These are phyloP conservation scores for Mycena crocata DNA, from an alignment of 768 basidiomycete genomes.

Conservation along the genomic window DNA sequence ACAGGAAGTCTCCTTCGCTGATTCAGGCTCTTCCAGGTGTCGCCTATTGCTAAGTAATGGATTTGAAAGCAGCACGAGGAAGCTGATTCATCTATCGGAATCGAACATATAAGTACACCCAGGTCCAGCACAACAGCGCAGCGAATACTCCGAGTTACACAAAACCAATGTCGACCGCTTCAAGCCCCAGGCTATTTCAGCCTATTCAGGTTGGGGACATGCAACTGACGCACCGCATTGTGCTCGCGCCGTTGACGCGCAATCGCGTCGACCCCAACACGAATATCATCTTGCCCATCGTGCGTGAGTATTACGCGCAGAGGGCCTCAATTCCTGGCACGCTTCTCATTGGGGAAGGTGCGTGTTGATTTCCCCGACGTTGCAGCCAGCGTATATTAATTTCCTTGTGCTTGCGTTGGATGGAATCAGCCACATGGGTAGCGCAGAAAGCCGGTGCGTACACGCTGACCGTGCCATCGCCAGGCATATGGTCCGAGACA, in stretches of 20 bases:
- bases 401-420: constrained; percentile 45
- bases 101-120: too few species aligned
- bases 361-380: too few species aligned
- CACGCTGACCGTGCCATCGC: too few species aligned
- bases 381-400: constrained; percentile 49
- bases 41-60: too few species aligned
- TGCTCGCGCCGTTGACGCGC: constrained; percentile 51
- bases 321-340: constrained; percentile 53
- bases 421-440: too few species aligned
- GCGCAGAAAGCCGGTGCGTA: too few species aligned
- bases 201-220: constrained; percentile 45
- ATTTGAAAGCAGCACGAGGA: too few species aligned
- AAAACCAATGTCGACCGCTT: neutral
- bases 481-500: constrained; percentile 62
- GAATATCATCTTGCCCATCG: constrained; percentile 44
- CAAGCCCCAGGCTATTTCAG: constrained; percentile 39
- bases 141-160: too few species aligned
- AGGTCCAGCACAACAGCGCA: too few species aligned
- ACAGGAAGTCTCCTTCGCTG: too few species aligned
- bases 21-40: too few species aligned
- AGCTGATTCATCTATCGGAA: too few species aligned
- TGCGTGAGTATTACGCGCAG: constrained; percentile 52
- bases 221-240: constrained; percentile 47
- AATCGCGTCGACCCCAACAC: constrained; percentile 34
- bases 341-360: constrained; percentile 61